These are phyloP conservation scores for Nakaseomyces nivariensis DNA, from an alignment of 1,139 yeast genomes.

Conservation along the genomic window DNA sequence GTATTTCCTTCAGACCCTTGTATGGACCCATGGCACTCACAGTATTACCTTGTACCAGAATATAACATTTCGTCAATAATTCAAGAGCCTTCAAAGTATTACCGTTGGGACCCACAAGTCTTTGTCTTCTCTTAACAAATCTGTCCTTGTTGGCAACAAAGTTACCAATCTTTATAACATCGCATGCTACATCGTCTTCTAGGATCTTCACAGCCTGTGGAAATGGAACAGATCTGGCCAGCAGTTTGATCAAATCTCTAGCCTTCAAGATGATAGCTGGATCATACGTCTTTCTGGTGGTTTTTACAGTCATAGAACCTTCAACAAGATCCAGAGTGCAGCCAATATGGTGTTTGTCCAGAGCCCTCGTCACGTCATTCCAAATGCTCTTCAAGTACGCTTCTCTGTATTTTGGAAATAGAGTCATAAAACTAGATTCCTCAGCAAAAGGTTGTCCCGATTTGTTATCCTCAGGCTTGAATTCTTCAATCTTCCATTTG, in stretches of 20 bases:
- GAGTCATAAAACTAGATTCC: conserved; percentile 88
- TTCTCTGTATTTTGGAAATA: conserved; percentile 95
- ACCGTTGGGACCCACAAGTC: conserved; percentile 95
- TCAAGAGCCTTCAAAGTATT: conserved; percentile 93
- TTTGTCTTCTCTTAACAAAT: conserved; percentile 89
- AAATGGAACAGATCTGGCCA: conserved; percentile 94
- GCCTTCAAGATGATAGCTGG: conserved; percentile 93
- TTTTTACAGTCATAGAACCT: conserved; percentile 94
- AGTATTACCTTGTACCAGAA: conserved; percentile 93
- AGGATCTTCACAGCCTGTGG: conserved; percentile 91
- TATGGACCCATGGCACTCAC: conserved; percentile 97
- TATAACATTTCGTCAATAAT: conserved; percentile 83
- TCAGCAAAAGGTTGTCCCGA: conserved; percentile 85
- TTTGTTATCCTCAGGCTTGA: conserved; percentile 79
- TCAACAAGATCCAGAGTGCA: conserved; percentile 86
- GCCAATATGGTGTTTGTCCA: conserved; percentile 63
- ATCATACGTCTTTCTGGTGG: conserved; percentile 90
- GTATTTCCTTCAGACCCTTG: conserved; percentile 82
- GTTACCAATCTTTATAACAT: conserved; percentile 89
- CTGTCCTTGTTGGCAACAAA: conserved; percentile 85
- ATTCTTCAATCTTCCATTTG: conserved; percentile 86
- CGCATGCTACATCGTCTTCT: conserved; percentile 91
- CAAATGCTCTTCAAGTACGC: conserved; percentile 79
- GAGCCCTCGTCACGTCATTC: conserved; percentile 81
- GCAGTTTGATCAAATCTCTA: conserved; percentile 82